A percentile compares a stretch with the other conserved stretches of the same genome.
Evolutionary conservation across 2,329 filamentous ascomycete genomes (phyloP).

Genomic region (Ophiostoma ips): DNA sequence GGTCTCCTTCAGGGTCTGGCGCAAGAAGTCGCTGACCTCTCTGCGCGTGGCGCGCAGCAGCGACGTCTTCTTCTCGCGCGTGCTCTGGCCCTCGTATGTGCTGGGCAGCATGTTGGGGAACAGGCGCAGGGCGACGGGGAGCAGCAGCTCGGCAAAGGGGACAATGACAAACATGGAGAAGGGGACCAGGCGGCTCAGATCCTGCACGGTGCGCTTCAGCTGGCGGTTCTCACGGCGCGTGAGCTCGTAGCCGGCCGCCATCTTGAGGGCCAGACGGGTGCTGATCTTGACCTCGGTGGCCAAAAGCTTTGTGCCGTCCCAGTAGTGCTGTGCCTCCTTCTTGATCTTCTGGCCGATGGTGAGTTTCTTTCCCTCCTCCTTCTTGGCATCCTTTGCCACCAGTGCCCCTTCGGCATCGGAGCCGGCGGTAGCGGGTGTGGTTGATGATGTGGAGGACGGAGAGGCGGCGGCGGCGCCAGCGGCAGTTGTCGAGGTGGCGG

Average conservation of each 20-base stretch:
- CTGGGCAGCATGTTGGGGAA: conserved; percentile 97
- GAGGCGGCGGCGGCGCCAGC: background rate
- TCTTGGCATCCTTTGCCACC: conserved; percentile 43
- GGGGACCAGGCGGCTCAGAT: conserved; percentile 80
- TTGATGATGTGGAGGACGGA: conserved; percentile 2
- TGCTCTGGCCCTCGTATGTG: conserved; percentile 86
- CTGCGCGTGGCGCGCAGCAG: conserved; percentile 74
- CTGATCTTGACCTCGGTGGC: conserved; percentile 90
- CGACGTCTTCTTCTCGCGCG: conserved; percentile 77
- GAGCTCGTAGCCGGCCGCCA: conserved; percentile 95
- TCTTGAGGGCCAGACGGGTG: conserved; percentile 80
- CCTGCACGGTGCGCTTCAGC: conserved; percentile 83
- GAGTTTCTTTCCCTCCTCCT: conserved; percentile 73
- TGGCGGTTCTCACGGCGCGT: conserved; percentile 87
- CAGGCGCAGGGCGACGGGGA: conserved; percentile 80
- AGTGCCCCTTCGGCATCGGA: conserved; percentile 25
- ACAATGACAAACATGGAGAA: conserved; percentile 97
- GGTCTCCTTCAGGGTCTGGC: conserved; percentile 81
- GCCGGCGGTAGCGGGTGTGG: conserved; percentile 4
- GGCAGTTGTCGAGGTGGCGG: background rate
- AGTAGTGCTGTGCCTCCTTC: conserved; percentile 87
- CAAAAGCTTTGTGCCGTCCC: conserved; percentile 94
- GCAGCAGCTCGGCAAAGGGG: conserved; percentile 83
- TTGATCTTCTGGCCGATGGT: conserved; percentile 87
- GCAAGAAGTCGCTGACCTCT: conserved; percentile 83